Evolutionary conservation across 2,329 filamentous ascomycete species (phyloP), one percentile per base, ranked within the genome.

Genomic region (Penicillium digitatum): DNA sequence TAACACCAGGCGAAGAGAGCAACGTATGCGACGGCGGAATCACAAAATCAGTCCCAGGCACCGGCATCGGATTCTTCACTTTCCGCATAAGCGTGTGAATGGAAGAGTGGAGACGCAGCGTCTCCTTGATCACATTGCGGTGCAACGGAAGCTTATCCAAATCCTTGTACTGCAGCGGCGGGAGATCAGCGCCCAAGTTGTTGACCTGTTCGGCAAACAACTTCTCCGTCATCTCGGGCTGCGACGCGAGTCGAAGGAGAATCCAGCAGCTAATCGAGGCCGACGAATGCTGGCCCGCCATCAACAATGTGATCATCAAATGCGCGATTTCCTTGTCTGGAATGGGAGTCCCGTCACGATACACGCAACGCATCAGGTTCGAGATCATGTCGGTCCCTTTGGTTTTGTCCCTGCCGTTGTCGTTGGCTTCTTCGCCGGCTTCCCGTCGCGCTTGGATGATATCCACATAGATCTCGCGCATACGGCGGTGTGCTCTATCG

Each of bases 291-390:
- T 94, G 89, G 48, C 89, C 89, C 11, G 86, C 89, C 88, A 94
- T 92, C 48, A 93, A 81, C 16, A 93, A 80, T 0, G 88, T 88
- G 66, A 93, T 93, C 89, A 93, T 91, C 80, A 93, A 89, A 72
- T 90, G 86, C 0, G 88, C 88, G 48, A 93, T 84, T 68, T 93
- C 88, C 62, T 85, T 81, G 69, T 93, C 88, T 0, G 88, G 85
- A 1, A 92, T 74, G 0, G 79, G 74, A 11, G 76, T 79, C 44
- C 89, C 88, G 63, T 89, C 80, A 75, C 91, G 91, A 81, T 93
- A 93, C 11, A 75, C 80, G 70, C 86, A 87, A 61, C 80, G 78
- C 87, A 92, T 91, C 53, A 93, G 72, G 69, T 92, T 89, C 79
- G 81, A 86, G 68, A 92, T 89, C 84, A 92, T 92, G 69, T 92